phyloP scores from a whole-genome alignment of 495 filamentous ascomycete species.

The Umbilicaria muhlenbergii region DNA sequence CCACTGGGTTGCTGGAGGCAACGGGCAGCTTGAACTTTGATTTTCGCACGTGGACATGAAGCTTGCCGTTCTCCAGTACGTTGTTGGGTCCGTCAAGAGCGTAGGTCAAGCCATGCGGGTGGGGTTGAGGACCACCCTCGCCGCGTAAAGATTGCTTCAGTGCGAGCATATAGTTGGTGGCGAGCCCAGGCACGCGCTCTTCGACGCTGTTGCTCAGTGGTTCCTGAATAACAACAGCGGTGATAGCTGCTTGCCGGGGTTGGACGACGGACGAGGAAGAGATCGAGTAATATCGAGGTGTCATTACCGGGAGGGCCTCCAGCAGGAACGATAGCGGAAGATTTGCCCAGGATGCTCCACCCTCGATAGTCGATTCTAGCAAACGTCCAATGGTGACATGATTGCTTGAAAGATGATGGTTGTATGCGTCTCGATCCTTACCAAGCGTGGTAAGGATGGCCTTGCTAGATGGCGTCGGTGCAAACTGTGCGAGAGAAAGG shows the following conservation, averaged over 20 bases:
- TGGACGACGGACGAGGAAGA: conserved; percentile 31
- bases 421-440: conserved; percentile 21
- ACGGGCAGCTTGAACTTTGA: conserved; percentile 31
- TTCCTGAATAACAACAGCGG: conserved; percentile 23
- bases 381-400: conserved; percentile 29
- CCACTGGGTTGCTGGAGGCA: conserved; percentile 17
- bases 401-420: conserved; percentile 16
- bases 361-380: conserved; percentile 15
- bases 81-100: conserved; percentile 19
- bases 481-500: conserved; percentile 27
- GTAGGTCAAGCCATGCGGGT: conserved; percentile 20
- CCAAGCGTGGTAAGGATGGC: conserved; percentile 18
- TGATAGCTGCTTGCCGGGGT: conserved; percentile 27
- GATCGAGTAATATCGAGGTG: conserved; percentile 39
- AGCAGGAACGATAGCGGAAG: conserved; percentile 30
- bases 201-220: conserved; percentile 13
- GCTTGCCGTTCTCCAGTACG: conserved; percentile 14
- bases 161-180: conserved; percentile 32
- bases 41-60: conserved; percentile 27
- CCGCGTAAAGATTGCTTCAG: conserved; percentile 11
- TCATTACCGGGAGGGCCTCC: conserved; percentile 25
- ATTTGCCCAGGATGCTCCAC: conserved; percentile 17
- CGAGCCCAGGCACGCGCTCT: conserved; percentile 25
- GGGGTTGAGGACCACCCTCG: conserved; percentile 7
- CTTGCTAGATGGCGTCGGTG: conserved; percentile 24